Base-by-base conservation (phyloP, 805 yeast genomes). In the Starmerella ratchasimensis region DNA sequence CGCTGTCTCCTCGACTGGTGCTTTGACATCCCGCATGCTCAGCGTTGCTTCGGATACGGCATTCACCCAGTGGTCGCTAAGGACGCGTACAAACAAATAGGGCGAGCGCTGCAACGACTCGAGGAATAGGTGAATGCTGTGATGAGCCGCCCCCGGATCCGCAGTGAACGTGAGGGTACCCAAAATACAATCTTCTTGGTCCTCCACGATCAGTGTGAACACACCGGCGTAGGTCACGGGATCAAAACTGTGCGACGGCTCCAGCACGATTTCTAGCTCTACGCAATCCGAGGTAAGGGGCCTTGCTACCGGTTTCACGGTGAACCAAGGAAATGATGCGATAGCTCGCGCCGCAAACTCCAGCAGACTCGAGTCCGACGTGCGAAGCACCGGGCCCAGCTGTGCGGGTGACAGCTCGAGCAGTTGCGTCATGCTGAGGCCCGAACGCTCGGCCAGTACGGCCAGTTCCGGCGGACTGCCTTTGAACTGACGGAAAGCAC, bases 61-160 rank as follows among this genome's bases (percentile, higher is more conserved):
- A 44, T 81, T 86, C 4, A 84, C 58, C 98, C 97, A 90, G 42
- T 67, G 72, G 41, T 86, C 93, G 40, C 93, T 82, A 2, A 79
- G 58, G 10, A 86, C 55, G 0, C 78, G 65, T 4, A 84, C 67
- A 55, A 79, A 82, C 46, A 78, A 74, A 47, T 73, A 76, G 0
- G 86, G 80, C 17, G 67, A 15, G 5, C 27, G n/a, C n/a, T n/a
- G n/a, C n/a, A n/a, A n/a, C n/a, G n/a, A n/a, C n/a, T n/a, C n/a
- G n/a, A n/a, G n/a, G n/a, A n/a, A n/a, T n/a, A n/a, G n/a, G n/a
- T n/a, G n/a, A n/a, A n/a, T n/a, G n/a, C n/a, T n/a, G n/a, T n/a
- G n/a, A n/a, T n/a, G n/a, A n/a, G n/a, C n/a, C n/a, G n/a, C n/a
- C n/a, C n/a, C n/a, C n/a, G n/a, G n/a, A n/a, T n/a, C n/a, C n/a